phyloP scores from a whole-genome alignment of 768 basidiomycete genomes.

The Lactarius deliciosus region DNA sequence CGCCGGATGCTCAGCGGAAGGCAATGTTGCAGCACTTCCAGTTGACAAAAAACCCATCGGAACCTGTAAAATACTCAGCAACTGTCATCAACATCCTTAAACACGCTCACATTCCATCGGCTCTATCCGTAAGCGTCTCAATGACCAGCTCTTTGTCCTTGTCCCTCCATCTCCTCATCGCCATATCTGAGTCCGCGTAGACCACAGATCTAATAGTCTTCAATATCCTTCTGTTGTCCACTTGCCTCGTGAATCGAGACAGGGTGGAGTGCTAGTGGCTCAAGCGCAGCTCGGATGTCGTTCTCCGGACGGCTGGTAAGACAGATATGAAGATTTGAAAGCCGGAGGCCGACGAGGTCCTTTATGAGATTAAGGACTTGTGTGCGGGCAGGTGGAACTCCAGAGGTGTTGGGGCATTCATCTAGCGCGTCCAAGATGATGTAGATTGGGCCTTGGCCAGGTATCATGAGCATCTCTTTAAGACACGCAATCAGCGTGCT shows the following conservation, averaged over 20 bases:
- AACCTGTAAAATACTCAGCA: background rate
- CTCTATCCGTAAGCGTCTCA: too few relatives aligned
- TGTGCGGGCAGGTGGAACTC: background rate
- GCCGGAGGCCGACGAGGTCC: background rate
- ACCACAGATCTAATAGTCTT: too few relatives aligned
- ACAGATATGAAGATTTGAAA: background rate
- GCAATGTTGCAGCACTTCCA: background rate
- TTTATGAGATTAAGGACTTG: background rate
- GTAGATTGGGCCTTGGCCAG: background rate
- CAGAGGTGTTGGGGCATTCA: conserved; percentile 3
- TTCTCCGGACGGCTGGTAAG: background rate
- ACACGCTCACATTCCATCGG: too few relatives aligned
- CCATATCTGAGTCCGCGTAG: too few relatives aligned
- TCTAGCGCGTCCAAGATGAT: conserved; percentile 6
- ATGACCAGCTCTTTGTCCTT: too few relatives aligned
- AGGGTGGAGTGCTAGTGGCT: background rate
- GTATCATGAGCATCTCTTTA: background rate
- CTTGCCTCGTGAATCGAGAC: background rate
- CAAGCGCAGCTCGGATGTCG: background rate
- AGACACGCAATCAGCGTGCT: background rate
- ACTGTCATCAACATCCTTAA: background rate
- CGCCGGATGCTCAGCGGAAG: background rate
- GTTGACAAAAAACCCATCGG: background rate
- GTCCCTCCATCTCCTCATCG: too few relatives aligned
- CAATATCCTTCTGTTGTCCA: background rate